A percentile compares a stretch with the other conserved stretches of the same genome.
Conservation (phyloP, 2,329 filamentous ascomycete species). For the Simplicillium sp. region DNA sequence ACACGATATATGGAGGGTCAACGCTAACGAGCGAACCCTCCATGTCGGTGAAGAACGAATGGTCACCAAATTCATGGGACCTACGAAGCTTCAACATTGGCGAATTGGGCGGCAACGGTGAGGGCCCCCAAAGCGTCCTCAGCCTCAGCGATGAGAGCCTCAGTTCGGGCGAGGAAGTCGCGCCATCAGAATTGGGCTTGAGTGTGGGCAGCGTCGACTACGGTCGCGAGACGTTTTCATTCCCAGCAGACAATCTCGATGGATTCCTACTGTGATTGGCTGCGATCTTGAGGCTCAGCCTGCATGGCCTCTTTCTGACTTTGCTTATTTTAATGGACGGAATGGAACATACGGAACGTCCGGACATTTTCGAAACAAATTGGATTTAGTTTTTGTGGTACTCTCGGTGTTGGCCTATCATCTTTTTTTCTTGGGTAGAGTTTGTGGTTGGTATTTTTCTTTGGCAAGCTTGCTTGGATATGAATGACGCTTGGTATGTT, state of each 20-base stretch:
- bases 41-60: constrained; percentile 32
- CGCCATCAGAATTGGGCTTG: constrained; percentile 34
- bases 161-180: constrained; percentile 43
- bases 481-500: too few species aligned
- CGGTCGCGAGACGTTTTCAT: constrained; percentile 6
- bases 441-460: too few species aligned
- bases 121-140: constrained; percentile 40
- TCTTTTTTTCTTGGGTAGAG: too few species aligned
- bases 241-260: constrained; percentile 8
- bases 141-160: constrained; percentile 50
- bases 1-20: constrained; percentile 67
- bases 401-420: neutral
- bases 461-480: too few species aligned
- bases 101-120: constrained; percentile 32
- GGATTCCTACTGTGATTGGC: constrained; percentile 11
- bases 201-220: constrained; percentile 26
- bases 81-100: constrained; percentile 39
- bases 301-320: neutral
- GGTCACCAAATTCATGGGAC: constrained; percentile 51
- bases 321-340: constrained; percentile 7
- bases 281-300: too few species aligned
- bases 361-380: too few species aligned
- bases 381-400: too few species aligned
- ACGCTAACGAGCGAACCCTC: constrained; percentile 36
- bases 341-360: constrained; percentile 10